phyloP scores from a whole-genome alignment of 2,329 filamentous ascomycete genomes.

The Beauveria caledonica region DNA sequence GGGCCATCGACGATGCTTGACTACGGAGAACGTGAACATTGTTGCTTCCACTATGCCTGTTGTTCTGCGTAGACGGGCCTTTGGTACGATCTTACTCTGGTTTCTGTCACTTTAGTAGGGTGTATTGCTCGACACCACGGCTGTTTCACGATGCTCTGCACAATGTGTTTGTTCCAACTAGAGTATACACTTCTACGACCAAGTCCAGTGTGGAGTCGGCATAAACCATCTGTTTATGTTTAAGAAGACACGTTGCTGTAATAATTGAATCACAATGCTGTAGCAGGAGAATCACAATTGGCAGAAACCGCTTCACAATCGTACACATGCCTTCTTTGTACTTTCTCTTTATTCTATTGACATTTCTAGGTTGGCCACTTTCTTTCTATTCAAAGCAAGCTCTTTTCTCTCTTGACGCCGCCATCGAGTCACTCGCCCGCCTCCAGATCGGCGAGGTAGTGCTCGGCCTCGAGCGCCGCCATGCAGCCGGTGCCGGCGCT shows the following conservation, averaged over 20 bases:
- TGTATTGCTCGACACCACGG: no score
- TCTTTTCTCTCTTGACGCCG: background rate
- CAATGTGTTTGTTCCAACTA: no score
- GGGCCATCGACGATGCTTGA: background rate
- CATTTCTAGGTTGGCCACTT: background rate
- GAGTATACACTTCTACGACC: no score
- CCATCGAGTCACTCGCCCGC: conserved; percentile 21
- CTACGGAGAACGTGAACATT: no score
- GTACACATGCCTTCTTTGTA: background rate
- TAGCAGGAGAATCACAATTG: background rate
- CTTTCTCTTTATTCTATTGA: background rate
- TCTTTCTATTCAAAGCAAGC: background rate
- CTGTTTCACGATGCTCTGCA: no score
- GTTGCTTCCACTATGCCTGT: no score
- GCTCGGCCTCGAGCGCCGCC: conserved; percentile 92
- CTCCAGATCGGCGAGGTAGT: conserved; percentile 75
- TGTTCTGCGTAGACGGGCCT: no score
- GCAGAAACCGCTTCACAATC: background rate
- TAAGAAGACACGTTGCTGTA: background rate
- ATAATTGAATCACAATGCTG: background rate
- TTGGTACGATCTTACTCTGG: no score
- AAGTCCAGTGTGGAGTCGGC: no score
- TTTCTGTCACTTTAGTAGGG: no score
- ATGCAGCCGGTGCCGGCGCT: conserved; percentile 94
- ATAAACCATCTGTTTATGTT: no score